Base-by-base conservation (phyloP, 345 rosid species). In the Trapa bicornis region DNA sequence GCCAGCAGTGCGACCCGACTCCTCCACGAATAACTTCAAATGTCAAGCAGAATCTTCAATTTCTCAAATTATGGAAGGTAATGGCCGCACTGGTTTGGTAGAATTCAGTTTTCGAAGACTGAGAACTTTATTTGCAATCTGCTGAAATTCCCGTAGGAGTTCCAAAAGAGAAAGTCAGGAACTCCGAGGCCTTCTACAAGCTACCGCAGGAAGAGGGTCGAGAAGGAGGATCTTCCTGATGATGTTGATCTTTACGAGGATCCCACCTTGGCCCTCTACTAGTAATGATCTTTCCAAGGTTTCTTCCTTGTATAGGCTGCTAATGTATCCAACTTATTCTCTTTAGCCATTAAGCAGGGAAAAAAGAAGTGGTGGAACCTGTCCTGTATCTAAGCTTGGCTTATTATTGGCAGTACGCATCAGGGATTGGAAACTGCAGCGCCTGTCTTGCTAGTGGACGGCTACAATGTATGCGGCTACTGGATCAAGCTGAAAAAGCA, bases 401-500 rank as follows among this genome's bases (percentile, higher is more conserved):
- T 77, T 67, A 68, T 73, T 76, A 72, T 76, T 78, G 76, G 76
- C 88, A 92, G 98, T 83, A 90, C 90, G 66, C 82, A 83, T 74
- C 97, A 82, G 78, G 85, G 82, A 43, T 12, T 88, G 36, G 86
- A 78, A 45, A 11, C 48, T 7, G 10, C 48, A 45, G 48, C 8
- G 48, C 48, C 48, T 45, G 48, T 45, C 13, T 13, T 45, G 48
- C 48, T 45, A 45, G 48, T 45, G 48, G 48, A 45, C 48, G 48
- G 48, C 68, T 93, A 93, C 76, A 93, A 93, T 75, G 92, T 93
- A 37, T 93, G 98, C 78, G 97, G 98, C 61, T 88, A 84, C 71
- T 93, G 98, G 98, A 47, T 75, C 48, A 93, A 93, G 77, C 77
- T 93, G 72, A 93, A 88, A 87, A 90, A 90, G 70, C 92, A 90